A percentile compares a stretch with the other conserved stretches of the same genome.
phyloP scores from a whole-genome alignment of 2,329 filamentous ascomycete genomes.

The Fusarium agapanthi region DNA sequence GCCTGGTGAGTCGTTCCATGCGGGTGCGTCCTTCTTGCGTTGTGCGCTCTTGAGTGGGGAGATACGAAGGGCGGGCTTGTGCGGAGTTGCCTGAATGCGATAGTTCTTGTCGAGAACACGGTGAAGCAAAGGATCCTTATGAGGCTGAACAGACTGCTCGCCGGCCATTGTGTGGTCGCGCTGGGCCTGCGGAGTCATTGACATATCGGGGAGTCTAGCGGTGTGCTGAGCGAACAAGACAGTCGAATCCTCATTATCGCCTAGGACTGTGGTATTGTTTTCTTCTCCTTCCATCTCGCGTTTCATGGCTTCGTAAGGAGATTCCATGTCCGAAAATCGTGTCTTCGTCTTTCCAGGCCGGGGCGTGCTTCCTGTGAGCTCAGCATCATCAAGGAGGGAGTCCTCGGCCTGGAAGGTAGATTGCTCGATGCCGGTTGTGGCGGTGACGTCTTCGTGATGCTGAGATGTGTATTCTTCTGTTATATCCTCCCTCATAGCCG shows the following conservation, averaged over 20 bases:
- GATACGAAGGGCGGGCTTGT: slow-evolving; percentile 61
- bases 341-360: slow-evolving; percentile 62
- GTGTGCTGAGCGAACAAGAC: slow-evolving; percentile 62
- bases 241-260: slow-evolving; percentile 57
- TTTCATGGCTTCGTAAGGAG: slow-evolving; percentile 79
- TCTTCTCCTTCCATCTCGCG: slow-evolving; percentile 67
- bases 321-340: slow-evolving; percentile 72
- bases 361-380: slow-evolving; percentile 74
- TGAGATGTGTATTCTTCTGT: slow-evolving; percentile 58
- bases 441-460: slow-evolving; percentile 50
- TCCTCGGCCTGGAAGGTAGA: slow-evolving; percentile 61
- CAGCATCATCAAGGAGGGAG: slow-evolving; percentile 72
- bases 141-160: slow-evolving; percentile 48
- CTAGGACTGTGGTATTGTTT: slow-evolving; percentile 47
- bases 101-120: slow-evolving; percentile 96
- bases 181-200: slow-evolving; percentile 68
- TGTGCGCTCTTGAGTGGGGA: slow-evolving; percentile 56
- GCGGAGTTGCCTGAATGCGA: slow-evolving; percentile 89
- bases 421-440: slow-evolving; percentile 45
- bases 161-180: slow-evolving; percentile 40
- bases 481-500: slow-evolving; percentile 65
- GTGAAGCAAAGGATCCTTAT: slow-evolving; percentile 83
- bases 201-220: slow-evolving; percentile 67
- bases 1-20: slow-evolving; percentile 67
- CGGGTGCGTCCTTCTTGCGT: slow-evolving; percentile 47